Evolutionary conservation across 1,284 basidiomycete species (phyloP).

Genomic region (Fistulinella cinereoalba): DNA sequence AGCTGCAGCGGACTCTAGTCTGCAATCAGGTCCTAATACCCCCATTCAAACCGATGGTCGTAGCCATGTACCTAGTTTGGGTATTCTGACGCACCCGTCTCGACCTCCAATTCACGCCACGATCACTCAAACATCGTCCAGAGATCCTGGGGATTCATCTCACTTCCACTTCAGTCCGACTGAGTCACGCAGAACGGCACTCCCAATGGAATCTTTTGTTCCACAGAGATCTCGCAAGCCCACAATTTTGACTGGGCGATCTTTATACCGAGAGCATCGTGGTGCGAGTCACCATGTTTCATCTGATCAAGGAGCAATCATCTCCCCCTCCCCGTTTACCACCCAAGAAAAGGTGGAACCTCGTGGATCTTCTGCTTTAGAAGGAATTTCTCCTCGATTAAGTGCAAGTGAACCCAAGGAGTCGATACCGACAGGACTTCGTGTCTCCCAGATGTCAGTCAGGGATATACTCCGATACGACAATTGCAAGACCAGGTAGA

Average conservation of each 20-base stretch:
- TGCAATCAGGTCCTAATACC: conserved; percentile 6
- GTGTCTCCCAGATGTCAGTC: conserved; percentile 18
- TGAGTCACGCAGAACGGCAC: conserved; percentile 8
- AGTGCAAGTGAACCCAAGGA: conserved; percentile 8
- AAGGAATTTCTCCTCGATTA: conserved; percentile 6
- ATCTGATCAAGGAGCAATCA: too few relatives aligned
- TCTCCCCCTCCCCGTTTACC: background rate
- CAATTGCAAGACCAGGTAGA: conserved; percentile 12
- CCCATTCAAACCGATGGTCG: background rate
- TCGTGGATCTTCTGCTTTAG: background rate
- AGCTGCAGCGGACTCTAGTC: background rate
- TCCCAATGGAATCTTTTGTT: conserved; percentile 14
- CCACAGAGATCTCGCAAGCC: conserved; percentile 20
- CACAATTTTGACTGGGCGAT: conserved; percentile 17
- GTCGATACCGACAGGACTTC: background rate
- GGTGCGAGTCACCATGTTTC: too few relatives aligned
- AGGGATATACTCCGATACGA: conserved; percentile 18
- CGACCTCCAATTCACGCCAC: conserved; percentile 1
- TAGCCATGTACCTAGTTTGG: background rate
- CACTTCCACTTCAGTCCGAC: conserved; percentile 1
- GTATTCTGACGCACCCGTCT: background rate
- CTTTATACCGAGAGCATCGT: conserved; percentile 27
- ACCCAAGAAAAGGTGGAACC: background rate
- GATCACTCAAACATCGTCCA: background rate
- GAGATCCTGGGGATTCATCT: background rate